Evolutionary conservation across 768 basidiomycete species (phyloP), one percentile per base, ranked within the genome.

Genomic region (Boletus rubropictus): DNA sequence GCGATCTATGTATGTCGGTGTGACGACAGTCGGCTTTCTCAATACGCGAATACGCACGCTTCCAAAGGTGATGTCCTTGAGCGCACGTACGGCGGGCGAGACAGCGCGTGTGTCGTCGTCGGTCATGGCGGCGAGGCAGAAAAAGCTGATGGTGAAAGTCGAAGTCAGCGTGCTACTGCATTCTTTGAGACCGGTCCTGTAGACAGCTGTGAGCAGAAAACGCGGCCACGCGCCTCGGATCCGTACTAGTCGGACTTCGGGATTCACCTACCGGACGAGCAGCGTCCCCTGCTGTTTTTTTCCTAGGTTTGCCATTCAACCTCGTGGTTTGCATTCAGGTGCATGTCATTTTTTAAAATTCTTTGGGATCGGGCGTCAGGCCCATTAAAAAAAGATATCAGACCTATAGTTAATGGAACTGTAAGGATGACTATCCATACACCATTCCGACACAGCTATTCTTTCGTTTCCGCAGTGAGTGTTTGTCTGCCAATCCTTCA

Each of bases 41-140:
- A 29, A 46, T 17, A 21, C 22, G 32, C 11, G 39, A 29, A 36
- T 24, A 71, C 80, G 52, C 50, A 81, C 80, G 52, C 80, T 80
- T 11, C 80, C 80, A 60, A 80, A 78, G 8, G 72, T 61, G 39
- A 81, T 70, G 56, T 81, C 80, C 59, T 77, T 78, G 35, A 62
- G 54, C 40, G 64, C 64, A 33, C 45, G 53, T 6, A 49, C 7
- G 11, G 42, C 49, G 21, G 60, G 50, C 3, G 66, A 55, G 29
- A 41, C 45, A 10, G 53, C 27, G 17, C 48, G 43, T 7, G 47
- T 22, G 20, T 56, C 54, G 20, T 56, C 54, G 49, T 64, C 57
- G 31, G 55, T 40, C 64, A 66, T 65, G 45, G 25, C 15, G 15
- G 39, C 11, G 11, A 4, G 29, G 33, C 14, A 27, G 32, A 17